A percentile compares a stretch with the other conserved stretches of the same genome.
These are phyloP conservation scores for Mucor irregularis DNA, from an alignment of 371 early-diverging fungal genomes.

Conservation along the genomic window DNA sequence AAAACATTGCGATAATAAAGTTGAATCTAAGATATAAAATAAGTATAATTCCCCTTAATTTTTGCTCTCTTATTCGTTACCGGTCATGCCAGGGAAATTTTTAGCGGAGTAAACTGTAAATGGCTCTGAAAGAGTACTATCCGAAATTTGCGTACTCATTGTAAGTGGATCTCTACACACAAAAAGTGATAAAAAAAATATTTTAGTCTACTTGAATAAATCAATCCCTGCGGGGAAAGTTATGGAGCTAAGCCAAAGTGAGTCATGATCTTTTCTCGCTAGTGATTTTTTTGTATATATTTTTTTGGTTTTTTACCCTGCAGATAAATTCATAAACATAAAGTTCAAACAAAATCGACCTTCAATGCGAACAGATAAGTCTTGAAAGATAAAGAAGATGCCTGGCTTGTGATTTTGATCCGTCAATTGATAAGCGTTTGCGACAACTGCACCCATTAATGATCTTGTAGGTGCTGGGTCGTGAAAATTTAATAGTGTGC, in stretches of 20 bases:
- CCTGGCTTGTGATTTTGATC: slow-evolving; percentile 50
- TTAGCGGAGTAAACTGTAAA: slow-evolving; percentile 54
- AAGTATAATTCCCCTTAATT: not conserved
- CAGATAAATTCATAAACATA: slow-evolving; percentile 35
- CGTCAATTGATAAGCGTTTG: slow-evolving; percentile 49
- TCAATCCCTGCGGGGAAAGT: too few species aligned
- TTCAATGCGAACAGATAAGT: slow-evolving; percentile 54
- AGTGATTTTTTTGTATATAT: too few species aligned
- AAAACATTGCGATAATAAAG: slow-evolving; percentile 64
- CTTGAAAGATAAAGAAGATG: slow-evolving; percentile 63
- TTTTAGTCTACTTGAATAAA: too few species aligned
- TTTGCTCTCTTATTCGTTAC: slow-evolving; percentile 24
- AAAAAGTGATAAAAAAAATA: not conserved
- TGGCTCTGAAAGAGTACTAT: slow-evolving; percentile 35
- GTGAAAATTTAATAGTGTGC: slow-evolving; percentile 18
- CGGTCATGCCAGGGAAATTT: slow-evolving; percentile 66
- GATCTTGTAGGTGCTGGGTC: slow-evolving; percentile 48
- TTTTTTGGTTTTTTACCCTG: slow-evolving; percentile 23
- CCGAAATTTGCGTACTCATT: slow-evolving; percentile 28
- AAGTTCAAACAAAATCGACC: slow-evolving; percentile 51
- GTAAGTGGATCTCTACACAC: slow-evolving; percentile 36
- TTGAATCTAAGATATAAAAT: slow-evolving; percentile 46
- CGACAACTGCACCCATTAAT: slow-evolving; percentile 58
- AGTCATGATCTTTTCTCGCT: too few species aligned
- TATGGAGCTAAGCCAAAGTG: too few species aligned